Evolutionary conservation across 108 stramenopile genomes (phyloP).

Genomic region (Fistulifera pelliculosa): DNA sequence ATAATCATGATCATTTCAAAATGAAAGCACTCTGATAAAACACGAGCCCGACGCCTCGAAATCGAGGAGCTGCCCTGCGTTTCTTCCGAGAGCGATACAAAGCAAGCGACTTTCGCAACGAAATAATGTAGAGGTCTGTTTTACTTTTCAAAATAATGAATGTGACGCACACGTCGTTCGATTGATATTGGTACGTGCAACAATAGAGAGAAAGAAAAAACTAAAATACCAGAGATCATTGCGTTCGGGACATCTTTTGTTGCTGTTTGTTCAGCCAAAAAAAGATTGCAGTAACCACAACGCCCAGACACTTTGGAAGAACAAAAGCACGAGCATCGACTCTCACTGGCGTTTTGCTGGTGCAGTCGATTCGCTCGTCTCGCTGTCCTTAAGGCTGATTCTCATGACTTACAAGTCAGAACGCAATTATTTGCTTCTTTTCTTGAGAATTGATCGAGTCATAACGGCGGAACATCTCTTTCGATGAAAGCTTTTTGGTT

Average conservation of each 20-base stretch:
- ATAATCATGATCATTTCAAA: too few species aligned
- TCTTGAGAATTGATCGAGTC: slow-evolving; percentile 43
- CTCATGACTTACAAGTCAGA: slow-evolving; percentile 31
- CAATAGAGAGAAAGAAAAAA: too few species aligned
- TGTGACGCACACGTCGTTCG: too few species aligned
- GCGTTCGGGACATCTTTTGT: not conserved
- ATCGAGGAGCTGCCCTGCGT: too few species aligned
- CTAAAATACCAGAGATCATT: slow-evolving; percentile 16
- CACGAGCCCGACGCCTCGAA: too few species aligned
- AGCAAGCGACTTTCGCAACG: too few species aligned
- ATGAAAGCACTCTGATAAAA: too few species aligned
- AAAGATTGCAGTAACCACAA: slow-evolving; percentile 10
- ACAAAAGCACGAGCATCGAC: slow-evolving; percentile 3
- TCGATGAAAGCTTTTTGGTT: not conserved
- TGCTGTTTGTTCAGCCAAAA: slow-evolving; percentile 3
- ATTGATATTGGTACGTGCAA: too few species aligned
- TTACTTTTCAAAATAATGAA: too few species aligned
- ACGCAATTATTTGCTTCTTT: slow-evolving; percentile 36
- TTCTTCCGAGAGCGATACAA: too few species aligned
- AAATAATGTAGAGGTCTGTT: too few species aligned
- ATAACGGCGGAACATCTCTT: slow-evolving; percentile 37
- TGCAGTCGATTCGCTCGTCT: slow-evolving; percentile 4
- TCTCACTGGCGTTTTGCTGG: slow-evolving; percentile 28
- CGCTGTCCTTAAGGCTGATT: slow-evolving; percentile 55
- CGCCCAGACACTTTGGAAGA: slow-evolving; percentile 44